Base-by-base conservation (phyloP, 78 protist genomes). In the Dictyostelium capitatum region DNA sequence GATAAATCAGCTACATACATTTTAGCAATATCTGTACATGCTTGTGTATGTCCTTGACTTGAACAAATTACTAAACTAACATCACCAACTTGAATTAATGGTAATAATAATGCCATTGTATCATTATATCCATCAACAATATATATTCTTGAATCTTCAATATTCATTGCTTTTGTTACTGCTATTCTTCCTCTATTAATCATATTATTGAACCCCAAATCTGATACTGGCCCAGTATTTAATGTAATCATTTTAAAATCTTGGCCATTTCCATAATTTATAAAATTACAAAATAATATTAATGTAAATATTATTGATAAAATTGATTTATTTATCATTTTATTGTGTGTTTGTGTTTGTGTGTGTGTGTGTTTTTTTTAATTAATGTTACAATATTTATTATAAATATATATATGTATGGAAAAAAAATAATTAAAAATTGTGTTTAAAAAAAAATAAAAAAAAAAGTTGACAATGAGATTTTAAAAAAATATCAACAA, bases 171-270 rank as follows among this genome's bases (percentile, higher is more conserved):
- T 23, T 79, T 78, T 46, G 78, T 47, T 2, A 46, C 50, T 10
- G 20, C 19, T 1, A 85, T 37, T 53, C 65, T 78, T 3, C 64
- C 92, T 14, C 46, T 23, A 47, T 85, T 85, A 0, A 72, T 62
- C 74, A 67, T 67, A 47, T 50, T 73, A 75, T 85, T 85, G 30
- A 47, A 85, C 3, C 92, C 92, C 20, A 85, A 47, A 77, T 87
- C 93, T 46, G 57, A 30, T 15, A 41, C 6, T 67, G 75, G 75
- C 2, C 75, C 75, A 32, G 75, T 32, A 1, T 4, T 32, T 67
- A 67, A 25, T 25, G 70, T 62, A 2, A 62, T 62, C 41, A 62
- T 10, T 62, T 62, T 62, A 62, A 62, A 62, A 23, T 32, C 28
- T 62, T 62, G 20, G 23, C 14, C 43, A 37, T 37, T 3, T 2